These are phyloP conservation scores for Backusella westeae DNA, from an alignment of 192 early-diverging fungal genomes.

Conservation along the genomic window DNA sequence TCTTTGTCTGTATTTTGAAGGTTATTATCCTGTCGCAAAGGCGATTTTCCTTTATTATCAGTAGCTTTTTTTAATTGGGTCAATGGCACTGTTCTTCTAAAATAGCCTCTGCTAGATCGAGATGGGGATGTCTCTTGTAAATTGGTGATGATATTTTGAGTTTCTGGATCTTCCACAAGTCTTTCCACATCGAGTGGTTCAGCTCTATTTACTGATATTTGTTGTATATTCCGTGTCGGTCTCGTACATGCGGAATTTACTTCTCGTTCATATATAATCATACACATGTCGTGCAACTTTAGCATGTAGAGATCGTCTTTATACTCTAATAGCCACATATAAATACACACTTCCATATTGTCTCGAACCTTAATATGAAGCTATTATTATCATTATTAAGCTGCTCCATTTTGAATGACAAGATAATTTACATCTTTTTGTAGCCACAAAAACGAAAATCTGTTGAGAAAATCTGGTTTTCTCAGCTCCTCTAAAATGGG, in stretches of 20 bases:
- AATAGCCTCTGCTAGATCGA: neutral
- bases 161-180: neutral
- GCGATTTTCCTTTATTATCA: neutral
- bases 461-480: neutral
- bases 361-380: neutral
- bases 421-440: neutral
- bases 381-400: neutral
- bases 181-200: neutral
- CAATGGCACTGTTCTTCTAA: neutral
- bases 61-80: neutral
- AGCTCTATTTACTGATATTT: neutral
- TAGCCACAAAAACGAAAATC: neutral
- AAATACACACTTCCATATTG: neutral
- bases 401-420: neutral
- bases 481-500: neutral
- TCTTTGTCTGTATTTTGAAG: neutral
- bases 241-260: neutral
- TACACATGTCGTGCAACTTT: neutral
- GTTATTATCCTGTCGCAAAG: neutral
- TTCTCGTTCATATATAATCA: neutral
- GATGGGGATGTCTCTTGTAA: neutral
- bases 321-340: neutral
- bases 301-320: neutral
- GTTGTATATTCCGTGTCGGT: neutral
- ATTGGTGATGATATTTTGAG: neutral